phyloP scores from a whole-genome alignment of 2,329 filamentous ascomycete genomes.

The Pseudogymnoascus verrucosus region DNA sequence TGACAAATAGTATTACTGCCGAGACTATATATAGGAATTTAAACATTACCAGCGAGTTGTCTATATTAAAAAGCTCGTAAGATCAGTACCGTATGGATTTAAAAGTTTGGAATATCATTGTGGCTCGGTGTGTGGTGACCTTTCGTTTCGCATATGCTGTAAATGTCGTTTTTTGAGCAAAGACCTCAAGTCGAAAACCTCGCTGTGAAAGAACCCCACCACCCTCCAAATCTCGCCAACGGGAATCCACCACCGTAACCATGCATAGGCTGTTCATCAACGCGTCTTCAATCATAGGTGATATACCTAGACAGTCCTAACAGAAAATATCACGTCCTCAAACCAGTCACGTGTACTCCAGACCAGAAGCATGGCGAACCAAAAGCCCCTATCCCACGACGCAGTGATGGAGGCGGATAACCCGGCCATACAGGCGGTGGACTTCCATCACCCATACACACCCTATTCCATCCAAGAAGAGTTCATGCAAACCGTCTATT shows the following conservation, averaged over 20 bases:
- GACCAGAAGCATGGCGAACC: background rate
- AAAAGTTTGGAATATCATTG: background rate
- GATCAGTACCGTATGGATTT: background rate
- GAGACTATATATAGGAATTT: background rate
- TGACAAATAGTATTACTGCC: background rate
- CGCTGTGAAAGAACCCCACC: background rate
- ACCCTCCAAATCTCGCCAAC: background rate
- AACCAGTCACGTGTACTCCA: background rate
- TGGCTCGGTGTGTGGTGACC: background rate
- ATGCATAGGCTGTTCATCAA: background rate
- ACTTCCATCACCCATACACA: constrained; percentile 63
- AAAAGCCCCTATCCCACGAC: background rate
- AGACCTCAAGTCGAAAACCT: background rate
- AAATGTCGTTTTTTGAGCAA: background rate
- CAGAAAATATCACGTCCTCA: background rate
- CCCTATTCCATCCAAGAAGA: constrained; percentile 64
- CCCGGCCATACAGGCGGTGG: constrained; percentile 12
- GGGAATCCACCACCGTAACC: background rate
- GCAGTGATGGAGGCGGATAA: background rate
- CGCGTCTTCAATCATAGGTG: background rate
- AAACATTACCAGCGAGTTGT: no score
- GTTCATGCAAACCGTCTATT: constrained; percentile 63
- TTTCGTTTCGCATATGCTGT: background rate
- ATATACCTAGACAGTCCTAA: background rate
- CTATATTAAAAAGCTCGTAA: background rate